Evolutionary conservation across 805 yeast genomes (phyloP).

Genomic region (Pichia ethanolica): DNA sequence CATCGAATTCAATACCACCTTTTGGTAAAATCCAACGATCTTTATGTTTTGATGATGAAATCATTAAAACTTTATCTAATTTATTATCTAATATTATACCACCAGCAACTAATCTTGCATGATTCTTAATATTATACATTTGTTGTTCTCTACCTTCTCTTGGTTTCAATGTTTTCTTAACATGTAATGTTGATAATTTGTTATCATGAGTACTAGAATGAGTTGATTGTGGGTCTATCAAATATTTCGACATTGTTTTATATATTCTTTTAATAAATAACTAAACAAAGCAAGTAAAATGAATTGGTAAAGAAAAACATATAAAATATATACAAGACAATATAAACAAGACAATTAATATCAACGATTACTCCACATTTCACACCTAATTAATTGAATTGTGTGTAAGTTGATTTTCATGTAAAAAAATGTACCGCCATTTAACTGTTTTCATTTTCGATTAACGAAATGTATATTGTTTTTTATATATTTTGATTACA

Average conservation of each 20-base stretch:
- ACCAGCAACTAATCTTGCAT: constrained; percentile 90
- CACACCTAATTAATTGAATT: too few relatives aligned
- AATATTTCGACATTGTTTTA: not conserved
- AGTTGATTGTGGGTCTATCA: not conserved
- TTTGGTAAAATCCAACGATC: constrained; percentile 87
- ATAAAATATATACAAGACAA: too few relatives aligned
- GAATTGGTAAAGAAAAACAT: too few relatives aligned
- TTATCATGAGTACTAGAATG: not conserved
- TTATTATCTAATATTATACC: constrained; percentile 63
- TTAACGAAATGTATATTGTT: too few relatives aligned
- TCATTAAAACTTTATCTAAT: constrained; percentile 61
- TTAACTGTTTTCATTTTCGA: too few relatives aligned
- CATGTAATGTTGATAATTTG: not conserved
- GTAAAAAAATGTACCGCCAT: too few relatives aligned
- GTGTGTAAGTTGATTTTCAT: too few relatives aligned
- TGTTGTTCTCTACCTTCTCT: constrained; percentile 56
- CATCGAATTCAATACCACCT: constrained; percentile 92
- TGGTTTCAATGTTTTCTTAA: constrained; percentile 29
- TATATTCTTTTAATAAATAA: too few relatives aligned
- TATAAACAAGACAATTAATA: too few relatives aligned
- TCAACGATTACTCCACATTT: too few relatives aligned
- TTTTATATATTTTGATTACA: too few relatives aligned
- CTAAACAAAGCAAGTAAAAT: too few relatives aligned
- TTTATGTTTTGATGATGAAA: constrained; percentile 63
- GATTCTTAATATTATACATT: constrained; percentile 48